A percentile compares a stretch with the other conserved stretches of the same genome.
Conservation (phyloP, 2,329 filamentous ascomycete genomes). For the Fusarium armeniacum region DNA sequence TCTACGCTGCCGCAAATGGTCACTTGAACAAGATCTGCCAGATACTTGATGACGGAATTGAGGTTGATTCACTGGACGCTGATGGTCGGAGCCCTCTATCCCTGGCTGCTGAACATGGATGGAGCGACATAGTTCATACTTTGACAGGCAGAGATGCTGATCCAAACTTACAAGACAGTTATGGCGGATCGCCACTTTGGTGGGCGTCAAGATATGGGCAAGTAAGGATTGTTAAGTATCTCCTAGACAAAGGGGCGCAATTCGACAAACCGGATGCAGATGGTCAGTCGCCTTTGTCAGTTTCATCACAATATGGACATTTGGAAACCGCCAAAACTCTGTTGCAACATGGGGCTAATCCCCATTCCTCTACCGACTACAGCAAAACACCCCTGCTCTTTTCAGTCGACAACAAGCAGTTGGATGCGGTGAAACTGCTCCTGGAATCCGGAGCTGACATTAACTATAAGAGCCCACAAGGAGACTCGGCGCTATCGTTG, state of each 20-base stretch:
- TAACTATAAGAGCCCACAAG: neutral
- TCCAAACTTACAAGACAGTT: neutral
- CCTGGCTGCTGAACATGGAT: neutral
- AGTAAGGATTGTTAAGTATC: neutral
- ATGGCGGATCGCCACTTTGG: neutral
- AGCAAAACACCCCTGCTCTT: neutral
- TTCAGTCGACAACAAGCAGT: neutral
- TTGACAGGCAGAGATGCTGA: neutral
- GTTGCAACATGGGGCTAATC: neutral
- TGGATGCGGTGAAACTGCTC: neutral
- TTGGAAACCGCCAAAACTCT: neutral
- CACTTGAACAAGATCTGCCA: neutral
- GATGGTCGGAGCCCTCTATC: neutral
- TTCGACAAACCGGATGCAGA: neutral
- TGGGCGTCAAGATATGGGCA: neutral
- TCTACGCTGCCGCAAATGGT: neutral
- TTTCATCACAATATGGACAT: neutral
- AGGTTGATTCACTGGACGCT: neutral
- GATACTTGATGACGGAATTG: neutral
- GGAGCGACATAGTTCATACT: neutral
- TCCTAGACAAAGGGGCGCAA: neutral
- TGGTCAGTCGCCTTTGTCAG: neutral
- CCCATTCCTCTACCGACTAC: neutral
- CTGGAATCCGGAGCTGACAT: neutral
- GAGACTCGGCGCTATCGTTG: neutral